These are phyloP conservation scores for Mycena galericulata DNA, from an alignment of 768 basidiomycete species.

Conservation along the genomic window DNA sequence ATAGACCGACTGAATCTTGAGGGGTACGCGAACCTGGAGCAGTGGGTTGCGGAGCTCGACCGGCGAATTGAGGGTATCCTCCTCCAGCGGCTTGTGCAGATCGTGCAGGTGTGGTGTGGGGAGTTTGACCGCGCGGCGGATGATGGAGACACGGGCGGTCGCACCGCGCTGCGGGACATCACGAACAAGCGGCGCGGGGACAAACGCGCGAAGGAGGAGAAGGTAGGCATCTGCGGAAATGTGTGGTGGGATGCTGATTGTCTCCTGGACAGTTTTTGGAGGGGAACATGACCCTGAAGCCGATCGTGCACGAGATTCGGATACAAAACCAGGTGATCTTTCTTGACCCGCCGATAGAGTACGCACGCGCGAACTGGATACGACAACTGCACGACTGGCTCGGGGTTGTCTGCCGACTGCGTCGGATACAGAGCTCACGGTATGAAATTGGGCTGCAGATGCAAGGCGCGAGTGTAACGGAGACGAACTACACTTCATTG, in stretches of 20 bases:
- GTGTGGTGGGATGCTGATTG: constrained; percentile 3
- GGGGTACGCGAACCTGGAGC: constrained; percentile 94
- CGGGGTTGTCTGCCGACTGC: constrained; percentile 88
- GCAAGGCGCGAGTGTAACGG: constrained; percentile 72
- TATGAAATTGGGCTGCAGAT: constrained; percentile 98
- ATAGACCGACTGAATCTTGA: constrained; percentile 96
- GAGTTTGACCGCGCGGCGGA: constrained; percentile 82
- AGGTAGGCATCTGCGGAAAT: constrained; percentile 56
- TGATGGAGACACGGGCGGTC: constrained; percentile 71
- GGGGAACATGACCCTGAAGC: constrained; percentile 80
- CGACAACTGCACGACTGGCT: constrained; percentile 91
- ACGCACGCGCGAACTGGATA: constrained; percentile 91
- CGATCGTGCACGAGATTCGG: constrained; percentile 94
- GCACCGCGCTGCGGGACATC: constrained; percentile 62
- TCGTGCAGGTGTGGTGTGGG: constrained; percentile 88
- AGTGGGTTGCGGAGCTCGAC: constrained; percentile 89
- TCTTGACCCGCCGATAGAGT: constrained; percentile 96
- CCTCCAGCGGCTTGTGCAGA: constrained; percentile 76
- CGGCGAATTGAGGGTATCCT: constrained; percentile 87
- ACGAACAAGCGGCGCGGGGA: constrained; percentile 76
- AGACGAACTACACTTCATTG: constrained; percentile 86
- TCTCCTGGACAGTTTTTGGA: constrained; percentile 68
- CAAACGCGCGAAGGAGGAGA: constrained; percentile 84
- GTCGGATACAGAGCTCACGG: constrained; percentile 91
- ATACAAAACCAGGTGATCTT: constrained; percentile 99